These are phyloP conservation scores for Lipomyces starkeyi DNA, from an alignment of 805 yeast species.

Conservation along the genomic window DNA sequence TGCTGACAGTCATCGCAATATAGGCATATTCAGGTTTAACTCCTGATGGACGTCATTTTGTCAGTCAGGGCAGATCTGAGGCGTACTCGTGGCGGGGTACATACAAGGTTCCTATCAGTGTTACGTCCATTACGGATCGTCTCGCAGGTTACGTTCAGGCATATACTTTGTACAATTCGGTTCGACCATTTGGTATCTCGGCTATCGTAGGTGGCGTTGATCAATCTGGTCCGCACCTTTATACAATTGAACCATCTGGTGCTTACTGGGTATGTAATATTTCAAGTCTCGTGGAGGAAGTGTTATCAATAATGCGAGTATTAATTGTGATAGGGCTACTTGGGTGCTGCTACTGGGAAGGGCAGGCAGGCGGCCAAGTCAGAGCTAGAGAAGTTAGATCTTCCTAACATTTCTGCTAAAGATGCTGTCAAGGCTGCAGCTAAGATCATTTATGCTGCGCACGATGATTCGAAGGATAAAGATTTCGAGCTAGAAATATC, in stretches of 20 bases:
- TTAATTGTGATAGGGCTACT: slow-evolving; percentile 62
- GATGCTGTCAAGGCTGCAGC: slow-evolving; percentile 96
- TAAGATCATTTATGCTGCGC: slow-evolving; percentile 87
- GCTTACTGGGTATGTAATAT: slow-evolving; percentile 66
- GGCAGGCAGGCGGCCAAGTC: slow-evolving; percentile 98
- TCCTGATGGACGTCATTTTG: slow-evolving; percentile 96
- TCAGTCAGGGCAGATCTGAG: slow-evolving; percentile 90
- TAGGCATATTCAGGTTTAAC: slow-evolving; percentile 83
- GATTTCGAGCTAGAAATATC: slow-evolving; percentile 94
- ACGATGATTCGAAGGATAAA: slow-evolving; percentile 97
- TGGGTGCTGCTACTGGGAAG: slow-evolving; percentile 97
- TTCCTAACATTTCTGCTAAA: slow-evolving; percentile 67
- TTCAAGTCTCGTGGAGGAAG: not conserved
- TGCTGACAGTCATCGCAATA: not conserved
- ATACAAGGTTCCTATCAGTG: slow-evolving; percentile 77
- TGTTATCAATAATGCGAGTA: not conserved
- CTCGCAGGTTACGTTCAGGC: slow-evolving; percentile 93
- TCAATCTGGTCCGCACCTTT: slow-evolving; percentile 86
- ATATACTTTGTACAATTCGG: slow-evolving; percentile 93
- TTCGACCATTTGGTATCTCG: slow-evolving; percentile 95
- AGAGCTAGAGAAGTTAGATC: slow-evolving; percentile 88
- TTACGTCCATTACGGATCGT: slow-evolving; percentile 83
- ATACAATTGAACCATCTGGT: slow-evolving; percentile 98
- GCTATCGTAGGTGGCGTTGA: slow-evolving; percentile 95
- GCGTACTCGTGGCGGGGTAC: slow-evolving; percentile 75